phyloP scores from a whole-genome alignment of 2,329 filamentous ascomycete genomes.

The Onygenales sp. region DNA sequence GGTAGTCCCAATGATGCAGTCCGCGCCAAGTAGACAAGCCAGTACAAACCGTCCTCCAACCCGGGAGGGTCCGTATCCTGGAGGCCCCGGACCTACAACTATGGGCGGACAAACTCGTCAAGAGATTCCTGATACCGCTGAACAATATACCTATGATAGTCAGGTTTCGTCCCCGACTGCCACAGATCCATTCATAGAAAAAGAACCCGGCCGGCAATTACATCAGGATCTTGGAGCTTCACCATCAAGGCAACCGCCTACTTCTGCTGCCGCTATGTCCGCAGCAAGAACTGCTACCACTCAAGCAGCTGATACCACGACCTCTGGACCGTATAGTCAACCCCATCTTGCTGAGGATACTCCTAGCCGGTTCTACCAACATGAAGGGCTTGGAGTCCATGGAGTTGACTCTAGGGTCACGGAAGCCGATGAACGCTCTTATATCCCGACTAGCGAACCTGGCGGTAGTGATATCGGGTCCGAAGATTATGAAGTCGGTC shows the following conservation, averaged over 20 bases:
- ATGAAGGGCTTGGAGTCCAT: slow-evolving; percentile 25
- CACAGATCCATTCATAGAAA: slow-evolving; percentile 55
- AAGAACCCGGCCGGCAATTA: slow-evolving; percentile 21
- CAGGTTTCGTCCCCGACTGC: slow-evolving; percentile 45
- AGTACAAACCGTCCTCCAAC: slow-evolving; percentile 39
- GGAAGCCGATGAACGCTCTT: slow-evolving; percentile 38
- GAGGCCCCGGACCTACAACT: slow-evolving; percentile 22
- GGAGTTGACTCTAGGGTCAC: slow-evolving; percentile 29
- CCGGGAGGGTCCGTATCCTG: slow-evolving; percentile 35
- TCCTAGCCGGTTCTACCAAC: slow-evolving; percentile 29
- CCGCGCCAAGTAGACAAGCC: slow-evolving; percentile 48
- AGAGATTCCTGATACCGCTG: slow-evolving; percentile 27
- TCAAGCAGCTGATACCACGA: slow-evolving; percentile 12
- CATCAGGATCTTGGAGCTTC: slow-evolving; percentile 28
- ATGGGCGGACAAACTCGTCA: slow-evolving; percentile 21
- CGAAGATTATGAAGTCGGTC: slow-evolving; percentile 62
- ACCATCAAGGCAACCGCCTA: slow-evolving; percentile 23
- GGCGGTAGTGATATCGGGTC: slow-evolving; percentile 52
- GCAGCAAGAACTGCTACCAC: slow-evolving; percentile 15
- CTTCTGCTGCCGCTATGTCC: slow-evolving; percentile 18
- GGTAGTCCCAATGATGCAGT: slow-evolving; percentile 83
- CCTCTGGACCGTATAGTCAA: slow-evolving; percentile 27
- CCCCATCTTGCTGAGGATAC: slow-evolving; percentile 22
- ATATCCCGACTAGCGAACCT: slow-evolving; percentile 37
- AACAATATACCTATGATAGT: slow-evolving; percentile 42